These are phyloP conservation scores for Bruguiera hainesii DNA, from an alignment of 441 rosid genomes.

Conservation along the genomic window DNA sequence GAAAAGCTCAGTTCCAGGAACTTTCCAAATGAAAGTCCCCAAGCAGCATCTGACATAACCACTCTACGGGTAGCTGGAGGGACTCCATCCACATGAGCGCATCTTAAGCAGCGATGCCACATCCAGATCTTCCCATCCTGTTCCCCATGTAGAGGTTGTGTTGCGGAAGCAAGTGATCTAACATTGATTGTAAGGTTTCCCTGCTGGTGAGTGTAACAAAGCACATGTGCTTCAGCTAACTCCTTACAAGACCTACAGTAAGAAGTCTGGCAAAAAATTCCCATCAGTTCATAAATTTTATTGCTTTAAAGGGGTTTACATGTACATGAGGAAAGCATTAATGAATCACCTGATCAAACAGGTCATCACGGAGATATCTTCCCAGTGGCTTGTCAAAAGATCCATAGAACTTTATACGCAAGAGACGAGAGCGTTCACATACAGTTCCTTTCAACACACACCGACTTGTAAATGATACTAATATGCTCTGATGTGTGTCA, in stretches of 20 bases:
- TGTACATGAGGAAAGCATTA: neutral
- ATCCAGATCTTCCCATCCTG: conserved; percentile 96
- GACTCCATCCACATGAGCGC: conserved; percentile 75
- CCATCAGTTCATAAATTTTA: too few relatives aligned
- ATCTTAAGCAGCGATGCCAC: conserved; percentile 98
- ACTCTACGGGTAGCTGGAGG: conserved; percentile 94
- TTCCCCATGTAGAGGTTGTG: conserved; percentile 83
- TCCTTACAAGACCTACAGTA: conserved; percentile 70
- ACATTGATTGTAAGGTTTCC: conserved; percentile 94
- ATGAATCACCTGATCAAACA: conserved; percentile 69
- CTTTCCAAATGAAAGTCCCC: conserved; percentile 99
- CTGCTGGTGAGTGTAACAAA: conserved; percentile 89
- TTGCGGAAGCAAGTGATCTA: conserved; percentile 55
- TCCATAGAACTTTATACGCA: conserved; percentile 91
- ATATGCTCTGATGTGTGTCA: conserved; percentile 84
- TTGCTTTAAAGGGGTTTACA: neutral
- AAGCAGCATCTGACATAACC: conserved; percentile 95
- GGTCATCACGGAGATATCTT: conserved; percentile 71
- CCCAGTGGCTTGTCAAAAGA: conserved; percentile 96
- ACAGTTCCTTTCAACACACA: conserved; percentile 72
- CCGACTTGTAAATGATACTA: conserved; percentile 87
- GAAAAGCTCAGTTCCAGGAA: conserved; percentile 96
- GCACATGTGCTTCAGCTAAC: conserved; percentile 80
- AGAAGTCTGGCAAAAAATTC: conserved; percentile 42
- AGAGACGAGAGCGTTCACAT: conserved; percentile 81